Conservation (phyloP, 495 filamentous ascomycete species). For the Annulohypoxylon nitens region DNA sequence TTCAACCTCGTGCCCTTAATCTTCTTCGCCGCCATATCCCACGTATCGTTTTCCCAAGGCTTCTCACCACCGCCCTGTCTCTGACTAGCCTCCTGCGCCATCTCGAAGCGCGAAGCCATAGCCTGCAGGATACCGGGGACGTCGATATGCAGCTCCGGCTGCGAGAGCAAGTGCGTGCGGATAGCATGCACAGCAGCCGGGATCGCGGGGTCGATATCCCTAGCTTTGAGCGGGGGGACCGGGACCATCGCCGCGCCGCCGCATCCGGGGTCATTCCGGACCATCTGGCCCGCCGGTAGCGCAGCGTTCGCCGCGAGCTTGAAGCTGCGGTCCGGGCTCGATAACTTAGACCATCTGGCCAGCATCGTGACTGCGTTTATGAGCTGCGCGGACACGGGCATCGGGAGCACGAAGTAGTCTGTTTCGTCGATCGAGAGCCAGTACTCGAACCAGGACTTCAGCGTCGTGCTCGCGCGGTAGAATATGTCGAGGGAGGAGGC, state of each 20-base stretch:
- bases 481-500: conserved; percentile 53
- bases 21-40: conserved; percentile 50
- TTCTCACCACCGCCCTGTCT: conserved; percentile 6
- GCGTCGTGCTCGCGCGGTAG: conserved; percentile 48
- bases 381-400: conserved; percentile 54
- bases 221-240: neutral
- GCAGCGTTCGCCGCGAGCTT: neutral
- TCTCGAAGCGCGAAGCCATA: conserved; percentile 49
- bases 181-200: conserved; percentile 45
- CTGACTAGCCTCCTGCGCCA: conserved; percentile 35
- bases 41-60: conserved; percentile 47
- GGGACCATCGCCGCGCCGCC: conserved; percentile 14
- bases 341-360: conserved; percentile 53
- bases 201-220: conserved; percentile 45
- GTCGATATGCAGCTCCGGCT: conserved; percentile 50
- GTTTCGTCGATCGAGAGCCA: conserved; percentile 57
- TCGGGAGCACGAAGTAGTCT: conserved; percentile 56
- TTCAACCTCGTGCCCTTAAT: conserved; percentile 49
- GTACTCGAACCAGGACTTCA: conserved; percentile 56
- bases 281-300: neutral
- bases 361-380: conserved; percentile 57
- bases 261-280: conserved; percentile 31
- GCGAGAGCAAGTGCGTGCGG: conserved; percentile 44
- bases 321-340: conserved; percentile 29
- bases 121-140: conserved; percentile 44